Conservation (phyloP, 2,329 filamentous ascomycete genomes). For the Trichoderma brevicompactum region DNA sequence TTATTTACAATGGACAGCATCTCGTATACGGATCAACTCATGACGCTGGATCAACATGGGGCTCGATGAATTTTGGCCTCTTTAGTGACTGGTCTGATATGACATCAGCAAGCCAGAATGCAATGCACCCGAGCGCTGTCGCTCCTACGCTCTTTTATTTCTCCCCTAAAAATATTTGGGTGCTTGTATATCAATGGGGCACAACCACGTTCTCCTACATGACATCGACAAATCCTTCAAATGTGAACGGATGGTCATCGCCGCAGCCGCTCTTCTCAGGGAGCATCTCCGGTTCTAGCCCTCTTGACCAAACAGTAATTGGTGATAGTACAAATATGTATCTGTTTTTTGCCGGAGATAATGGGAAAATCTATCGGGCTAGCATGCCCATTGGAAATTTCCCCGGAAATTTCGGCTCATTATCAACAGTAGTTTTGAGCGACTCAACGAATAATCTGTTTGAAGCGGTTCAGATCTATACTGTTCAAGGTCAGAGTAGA, state of each 20-base stretch:
- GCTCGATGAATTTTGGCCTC: conserved; percentile 14
- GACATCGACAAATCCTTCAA: neutral
- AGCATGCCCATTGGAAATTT: conserved; percentile 19
- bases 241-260: conserved; percentile 13
- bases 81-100: conserved; percentile 7
- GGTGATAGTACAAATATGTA: conserved; percentile 18
- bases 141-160: conserved; percentile 3
- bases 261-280: conserved; percentile 11
- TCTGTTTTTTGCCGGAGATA: conserved; percentile 16
- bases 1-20: conserved; percentile 18
- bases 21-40: conserved; percentile 12
- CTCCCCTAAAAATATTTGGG: conserved; percentile 6
- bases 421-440: conserved; percentile 11
- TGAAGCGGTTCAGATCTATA: conserved; percentile 16
- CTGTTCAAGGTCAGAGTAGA: neutral
- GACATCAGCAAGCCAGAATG: conserved; percentile 8
- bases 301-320: conserved; percentile 19
- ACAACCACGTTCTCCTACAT: conserved; percentile 12
- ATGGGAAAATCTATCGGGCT: conserved; percentile 15
- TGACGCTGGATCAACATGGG: conserved; percentile 1
- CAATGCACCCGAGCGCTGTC: neutral
- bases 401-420: neutral
- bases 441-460: conserved; percentile 10
- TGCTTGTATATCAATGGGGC: conserved; percentile 18
- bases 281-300: neutral